phyloP scores from a whole-genome alignment of 306 rosid species.

The Hippophae tibetana region DNA sequence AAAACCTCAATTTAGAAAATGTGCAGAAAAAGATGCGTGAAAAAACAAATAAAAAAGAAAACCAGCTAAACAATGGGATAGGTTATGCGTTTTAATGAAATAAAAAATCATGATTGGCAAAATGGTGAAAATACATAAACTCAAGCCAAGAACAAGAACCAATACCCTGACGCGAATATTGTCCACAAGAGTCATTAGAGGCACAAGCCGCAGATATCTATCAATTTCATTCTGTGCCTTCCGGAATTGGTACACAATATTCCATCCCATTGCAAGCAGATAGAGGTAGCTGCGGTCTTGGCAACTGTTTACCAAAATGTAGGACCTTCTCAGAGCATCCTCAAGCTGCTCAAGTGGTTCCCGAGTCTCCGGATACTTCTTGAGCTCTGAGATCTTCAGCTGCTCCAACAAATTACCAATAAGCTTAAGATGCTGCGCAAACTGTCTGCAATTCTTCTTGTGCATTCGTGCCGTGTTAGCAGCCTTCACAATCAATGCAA shows the following conservation, averaged over 20 bases:
- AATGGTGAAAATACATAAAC: constrained; percentile 4
- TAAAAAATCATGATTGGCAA: too few relatives aligned
- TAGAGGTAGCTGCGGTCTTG: constrained; percentile 29
- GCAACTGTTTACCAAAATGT: constrained; percentile 27
- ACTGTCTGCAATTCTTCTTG: constrained; percentile 27
- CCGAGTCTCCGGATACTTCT: constrained; percentile 17
- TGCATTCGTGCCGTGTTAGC: constrained; percentile 24
- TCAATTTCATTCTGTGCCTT: constrained; percentile 30
- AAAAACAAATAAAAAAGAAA: too few relatives aligned
- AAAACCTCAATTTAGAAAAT: too few relatives aligned
- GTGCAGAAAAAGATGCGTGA: too few relatives aligned
- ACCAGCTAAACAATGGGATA: too few relatives aligned
- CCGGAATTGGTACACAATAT: constrained; percentile 31
- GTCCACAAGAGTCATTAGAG: constrained; percentile 27
- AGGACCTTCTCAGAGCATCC: constrained; percentile 19
- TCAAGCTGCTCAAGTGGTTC: constrained; percentile 31
- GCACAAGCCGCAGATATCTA: constrained; percentile 25
- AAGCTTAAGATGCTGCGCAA: constrained; percentile 26
- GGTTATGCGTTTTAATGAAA: too few relatives aligned
- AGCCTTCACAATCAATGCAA: constrained; percentile 13
- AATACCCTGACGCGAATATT: constrained; percentile 28
- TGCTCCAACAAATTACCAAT: constrained; percentile 21
- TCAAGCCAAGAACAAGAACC: neutral
- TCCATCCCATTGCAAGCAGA: constrained; percentile 40
- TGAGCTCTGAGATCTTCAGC: constrained; percentile 23